Evolutionary conservation across 495 filamentous ascomycete species (phyloP).

Genomic region (Apiosordaria backusii): DNA sequence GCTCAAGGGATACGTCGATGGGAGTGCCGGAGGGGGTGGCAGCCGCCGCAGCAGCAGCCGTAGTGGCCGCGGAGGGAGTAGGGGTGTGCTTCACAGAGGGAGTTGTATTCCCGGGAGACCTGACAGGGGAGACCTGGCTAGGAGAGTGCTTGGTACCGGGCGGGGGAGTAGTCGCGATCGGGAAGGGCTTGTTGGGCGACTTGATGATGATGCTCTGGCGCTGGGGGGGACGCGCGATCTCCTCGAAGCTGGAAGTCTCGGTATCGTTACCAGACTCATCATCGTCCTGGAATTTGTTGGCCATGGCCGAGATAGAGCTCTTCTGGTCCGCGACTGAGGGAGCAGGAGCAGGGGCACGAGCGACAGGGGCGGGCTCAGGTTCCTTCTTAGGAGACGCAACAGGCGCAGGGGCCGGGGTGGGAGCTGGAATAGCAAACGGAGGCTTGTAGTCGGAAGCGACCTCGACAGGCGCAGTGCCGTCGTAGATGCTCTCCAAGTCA

Average conservation of each 20-base stretch:
- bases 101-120: slow-evolving; percentile 22
- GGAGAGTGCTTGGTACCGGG: slow-evolving; percentile 30
- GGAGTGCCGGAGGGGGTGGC: slow-evolving; percentile 21
- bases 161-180: slow-evolving; percentile 26
- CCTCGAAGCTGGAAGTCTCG: slow-evolving; percentile 78
- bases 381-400: slow-evolving; percentile 55
- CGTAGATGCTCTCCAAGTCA: slow-evolving; percentile 86
- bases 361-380: slow-evolving; percentile 45
- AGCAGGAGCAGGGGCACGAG: slow-evolving; percentile 50
- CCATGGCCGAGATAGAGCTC: slow-evolving; percentile 75
- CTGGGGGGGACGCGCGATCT: slow-evolving; percentile 59
- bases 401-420: slow-evolving; percentile 44
- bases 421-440: slow-evolving; percentile 35
- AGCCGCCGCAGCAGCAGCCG: slow-evolving; percentile 22
- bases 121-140: slow-evolving; percentile 32
- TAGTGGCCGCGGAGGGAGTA: slow-evolving; percentile 14
- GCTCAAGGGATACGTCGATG: slow-evolving; percentile 47
- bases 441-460: slow-evolving; percentile 68
- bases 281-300: slow-evolving; percentile 77
- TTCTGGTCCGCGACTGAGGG: slow-evolving; percentile 78
- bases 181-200: slow-evolving; percentile 28
- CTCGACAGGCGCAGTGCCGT: slow-evolving; percentile 72
- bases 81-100: slow-evolving; percentile 12
- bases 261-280: slow-evolving; percentile 58
- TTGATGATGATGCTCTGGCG: slow-evolving; percentile 31